Conservation (phyloP, 345 rosid species). For the Rhodamnia argentea region DNA sequence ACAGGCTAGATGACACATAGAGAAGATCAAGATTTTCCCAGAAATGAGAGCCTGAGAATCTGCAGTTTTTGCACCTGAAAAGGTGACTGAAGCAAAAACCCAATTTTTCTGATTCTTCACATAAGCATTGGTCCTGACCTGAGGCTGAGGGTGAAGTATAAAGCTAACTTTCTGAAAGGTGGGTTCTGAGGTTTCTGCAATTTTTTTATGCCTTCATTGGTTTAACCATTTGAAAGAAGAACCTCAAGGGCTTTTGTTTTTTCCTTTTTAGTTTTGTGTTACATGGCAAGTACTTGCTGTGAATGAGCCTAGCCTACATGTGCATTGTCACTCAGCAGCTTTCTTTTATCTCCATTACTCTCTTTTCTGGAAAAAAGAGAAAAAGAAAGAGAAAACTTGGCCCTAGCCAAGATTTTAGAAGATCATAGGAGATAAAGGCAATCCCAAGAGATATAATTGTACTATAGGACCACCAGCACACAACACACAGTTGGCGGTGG, state of each 20-base stretch:
- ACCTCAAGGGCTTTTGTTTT: neutral
- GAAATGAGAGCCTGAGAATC: neutral
- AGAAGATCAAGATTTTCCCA: neutral
- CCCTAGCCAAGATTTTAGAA: conserved; percentile 4
- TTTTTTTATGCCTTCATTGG: neutral
- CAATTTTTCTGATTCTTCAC: neutral
- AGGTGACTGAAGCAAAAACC: neutral
- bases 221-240: neutral
- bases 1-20: neutral
- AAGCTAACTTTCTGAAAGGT: neutral
- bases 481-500: neutral
- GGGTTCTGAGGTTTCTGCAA: neutral
- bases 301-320: neutral
- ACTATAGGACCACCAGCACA: neutral
- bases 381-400: neutral
- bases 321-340: neutral
- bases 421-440: conserved; percentile 2
- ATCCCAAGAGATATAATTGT: neutral
- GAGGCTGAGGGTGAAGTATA: neutral
- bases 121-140: neutral
- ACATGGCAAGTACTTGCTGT: neutral
- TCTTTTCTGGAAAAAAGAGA: neutral
- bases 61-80: neutral
- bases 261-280: neutral
- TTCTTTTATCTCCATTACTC: neutral